These are phyloP conservation scores for Aspergillus sergii DNA, from an alignment of 2,329 filamentous ascomycete species.

Conservation along the genomic window DNA sequence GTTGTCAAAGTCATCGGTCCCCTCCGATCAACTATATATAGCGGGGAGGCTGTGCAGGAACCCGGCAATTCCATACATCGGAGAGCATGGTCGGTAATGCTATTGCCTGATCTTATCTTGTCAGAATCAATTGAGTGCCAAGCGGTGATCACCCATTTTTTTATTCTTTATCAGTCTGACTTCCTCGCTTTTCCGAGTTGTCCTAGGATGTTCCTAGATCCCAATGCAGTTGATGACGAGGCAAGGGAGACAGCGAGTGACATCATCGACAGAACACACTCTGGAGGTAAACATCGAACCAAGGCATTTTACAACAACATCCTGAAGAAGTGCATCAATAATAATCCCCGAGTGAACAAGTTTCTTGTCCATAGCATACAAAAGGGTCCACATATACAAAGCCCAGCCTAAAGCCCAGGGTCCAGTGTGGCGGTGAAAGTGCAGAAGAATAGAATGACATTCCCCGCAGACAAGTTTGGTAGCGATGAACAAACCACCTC, in stretches of 20 bases:
- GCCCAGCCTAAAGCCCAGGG: neutral
- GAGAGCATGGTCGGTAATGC: neutral
- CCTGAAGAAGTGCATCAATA: neutral
- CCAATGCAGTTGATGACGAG: neutral
- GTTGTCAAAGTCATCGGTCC: constrained; percentile 5
- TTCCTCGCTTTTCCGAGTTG: too few species aligned
- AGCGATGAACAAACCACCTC: constrained; percentile 6
- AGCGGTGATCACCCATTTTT: neutral
- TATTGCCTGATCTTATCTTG: constrained; percentile 1
- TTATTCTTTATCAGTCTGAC: too few species aligned
- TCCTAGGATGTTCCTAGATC: neutral
- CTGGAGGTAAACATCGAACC: neutral
- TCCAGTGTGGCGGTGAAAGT: constrained; percentile 10
- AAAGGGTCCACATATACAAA: constrained; percentile 1
- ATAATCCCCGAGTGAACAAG: neutral
- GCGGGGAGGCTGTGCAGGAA: constrained; percentile 18
- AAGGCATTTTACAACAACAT: neutral
- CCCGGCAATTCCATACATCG: neutral
- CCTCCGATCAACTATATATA: constrained; percentile 14
- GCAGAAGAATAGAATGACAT: neutral
- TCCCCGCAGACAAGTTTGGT: constrained; percentile 11
- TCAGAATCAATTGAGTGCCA: constrained; percentile 1
- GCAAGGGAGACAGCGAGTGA: neutral
- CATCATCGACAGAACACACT: neutral
- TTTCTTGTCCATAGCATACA: neutral